A percentile compares a stretch with the other conserved stretches of the same genome.
These are phyloP conservation scores for Ogataea naganishii DNA, from an alignment of 805 yeast genomes.

Conservation along the genomic window DNA sequence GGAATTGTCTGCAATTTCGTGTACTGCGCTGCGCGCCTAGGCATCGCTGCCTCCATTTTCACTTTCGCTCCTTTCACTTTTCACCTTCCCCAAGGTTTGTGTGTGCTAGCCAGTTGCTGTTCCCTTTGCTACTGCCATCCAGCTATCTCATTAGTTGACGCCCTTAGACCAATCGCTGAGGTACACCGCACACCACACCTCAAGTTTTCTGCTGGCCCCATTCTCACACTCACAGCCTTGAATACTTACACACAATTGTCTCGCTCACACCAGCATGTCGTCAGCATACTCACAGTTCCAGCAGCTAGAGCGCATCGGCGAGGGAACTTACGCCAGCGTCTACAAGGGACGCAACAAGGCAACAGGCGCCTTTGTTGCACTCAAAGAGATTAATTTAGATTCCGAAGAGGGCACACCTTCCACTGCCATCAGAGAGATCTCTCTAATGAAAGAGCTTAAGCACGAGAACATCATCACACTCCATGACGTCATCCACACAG, in stretches of 20 bases:
- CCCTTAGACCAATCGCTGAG: no score
- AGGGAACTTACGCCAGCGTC: conserved; percentile 98
- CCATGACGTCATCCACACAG: conserved; percentile 94
- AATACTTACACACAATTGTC: conserved; percentile 1
- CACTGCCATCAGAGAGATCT: conserved; percentile 94
- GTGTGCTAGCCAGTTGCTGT: no score
- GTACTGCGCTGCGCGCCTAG: no score
- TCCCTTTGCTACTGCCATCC: neutral
- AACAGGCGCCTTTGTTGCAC: conserved; percentile 85
- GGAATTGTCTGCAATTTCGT: no score
- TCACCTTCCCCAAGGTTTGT: neutral
- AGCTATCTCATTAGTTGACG: neutral
- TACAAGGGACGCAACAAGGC: conserved; percentile 85
- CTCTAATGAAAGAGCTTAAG: conserved; percentile 88
- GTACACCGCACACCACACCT: no score
- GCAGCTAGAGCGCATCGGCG: conserved; percentile 77
- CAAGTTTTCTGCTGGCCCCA: no score
- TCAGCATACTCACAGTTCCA: conserved; percentile 32
- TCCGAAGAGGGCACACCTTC: conserved; percentile 98
- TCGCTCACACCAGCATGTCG: conserved; percentile 15
- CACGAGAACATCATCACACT: conserved; percentile 88
- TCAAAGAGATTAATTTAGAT: conserved; percentile 90
- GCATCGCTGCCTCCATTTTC: no score
- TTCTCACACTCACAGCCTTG: no score
- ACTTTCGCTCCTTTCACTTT: neutral